Conservation (phyloP, 2,329 filamentous ascomycete genomes). For the Cladophialophora chaetospira region DNA sequence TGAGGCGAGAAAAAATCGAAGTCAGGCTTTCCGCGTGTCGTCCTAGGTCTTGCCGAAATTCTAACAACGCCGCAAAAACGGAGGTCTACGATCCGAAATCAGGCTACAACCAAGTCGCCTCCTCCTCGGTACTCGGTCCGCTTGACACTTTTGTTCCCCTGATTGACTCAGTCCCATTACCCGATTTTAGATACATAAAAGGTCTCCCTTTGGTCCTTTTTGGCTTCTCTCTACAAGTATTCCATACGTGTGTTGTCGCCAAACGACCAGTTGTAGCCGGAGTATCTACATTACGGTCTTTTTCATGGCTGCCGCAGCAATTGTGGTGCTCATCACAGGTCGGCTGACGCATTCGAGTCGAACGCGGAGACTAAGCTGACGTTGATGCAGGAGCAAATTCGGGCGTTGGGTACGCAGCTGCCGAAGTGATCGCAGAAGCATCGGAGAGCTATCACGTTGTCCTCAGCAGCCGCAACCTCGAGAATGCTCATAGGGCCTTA, state of each 20-base stretch:
- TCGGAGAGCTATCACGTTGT: slow-evolving; percentile 32
- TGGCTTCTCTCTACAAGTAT: neutral
- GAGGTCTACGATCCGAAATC: neutral
- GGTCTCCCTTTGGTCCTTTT: neutral
- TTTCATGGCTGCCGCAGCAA: slow-evolving; percentile 1
- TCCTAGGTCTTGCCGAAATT: neutral
- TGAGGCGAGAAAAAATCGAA: neutral
- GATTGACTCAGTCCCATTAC: neutral
- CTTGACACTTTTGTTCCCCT: neutral
- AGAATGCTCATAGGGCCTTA: slow-evolving; percentile 18
- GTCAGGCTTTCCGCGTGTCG: neutral
- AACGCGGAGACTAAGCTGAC: slow-evolving; percentile 15
- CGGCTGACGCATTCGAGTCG: neutral
- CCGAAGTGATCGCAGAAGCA: slow-evolving; percentile 28
- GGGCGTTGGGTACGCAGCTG: slow-evolving; percentile 34
- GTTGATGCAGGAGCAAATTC: slow-evolving; percentile 33
- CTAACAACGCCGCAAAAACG: neutral
- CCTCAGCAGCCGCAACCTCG: slow-evolving; percentile 16
- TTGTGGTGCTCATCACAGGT: slow-evolving; percentile 1
- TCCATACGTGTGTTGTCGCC: neutral
- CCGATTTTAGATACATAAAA: neutral
- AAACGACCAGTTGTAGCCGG: neutral
- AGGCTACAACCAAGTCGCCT: neutral
- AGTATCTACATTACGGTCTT: neutral
- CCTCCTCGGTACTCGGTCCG: neutral